These are phyloP conservation scores for Apiospora hydei DNA, from an alignment of 2,329 filamentous ascomycete species.

Conservation along the genomic window DNA sequence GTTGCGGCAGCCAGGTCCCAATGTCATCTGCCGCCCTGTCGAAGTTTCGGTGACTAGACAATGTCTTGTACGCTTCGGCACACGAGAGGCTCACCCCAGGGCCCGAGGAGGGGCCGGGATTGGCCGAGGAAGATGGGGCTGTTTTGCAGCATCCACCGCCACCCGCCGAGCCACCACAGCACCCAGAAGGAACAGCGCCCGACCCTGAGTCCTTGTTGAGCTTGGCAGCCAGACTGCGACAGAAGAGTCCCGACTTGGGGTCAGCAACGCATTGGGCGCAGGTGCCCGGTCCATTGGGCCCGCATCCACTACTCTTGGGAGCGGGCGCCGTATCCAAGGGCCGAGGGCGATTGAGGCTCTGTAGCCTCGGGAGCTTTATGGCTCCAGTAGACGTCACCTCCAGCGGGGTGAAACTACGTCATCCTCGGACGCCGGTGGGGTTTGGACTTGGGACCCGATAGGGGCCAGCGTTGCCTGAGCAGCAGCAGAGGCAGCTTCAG, in stretches of 20 bases:
- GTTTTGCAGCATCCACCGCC: conserved; percentile 72
- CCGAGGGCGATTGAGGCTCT: conserved; percentile 39
- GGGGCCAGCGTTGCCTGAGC: conserved; percentile 49
- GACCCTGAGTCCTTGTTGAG: conserved; percentile 51
- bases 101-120: conserved; percentile 44
- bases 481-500: conserved; percentile 56
- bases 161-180: conserved; percentile 66
- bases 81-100: conserved; percentile 70
- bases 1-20: conserved; percentile 76
- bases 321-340: conserved; percentile 35
- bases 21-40: conserved; percentile 77
- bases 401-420: conserved; percentile 64
- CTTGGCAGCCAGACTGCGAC: conserved; percentile 78
- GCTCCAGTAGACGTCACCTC: conserved; percentile 67
- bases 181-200: conserved; percentile 49
- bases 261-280: conserved; percentile 81
- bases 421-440: conserved; percentile 67
- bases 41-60: conserved; percentile 79
- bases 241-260: conserved; percentile 83
- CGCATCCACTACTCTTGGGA: conserved; percentile 52
- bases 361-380: conserved; percentile 63
- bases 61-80: conserved; percentile 79
- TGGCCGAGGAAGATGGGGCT: conserved; percentile 40
- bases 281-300: conserved; percentile 76
- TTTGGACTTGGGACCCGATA: conserved; percentile 58